Percentiles rank a stretch among this genome's conserved stretches.
Evolutionary conservation across 2,329 filamentous ascomycete genomes (phyloP).

Genomic region (Rutstroemia sp.): DNA sequence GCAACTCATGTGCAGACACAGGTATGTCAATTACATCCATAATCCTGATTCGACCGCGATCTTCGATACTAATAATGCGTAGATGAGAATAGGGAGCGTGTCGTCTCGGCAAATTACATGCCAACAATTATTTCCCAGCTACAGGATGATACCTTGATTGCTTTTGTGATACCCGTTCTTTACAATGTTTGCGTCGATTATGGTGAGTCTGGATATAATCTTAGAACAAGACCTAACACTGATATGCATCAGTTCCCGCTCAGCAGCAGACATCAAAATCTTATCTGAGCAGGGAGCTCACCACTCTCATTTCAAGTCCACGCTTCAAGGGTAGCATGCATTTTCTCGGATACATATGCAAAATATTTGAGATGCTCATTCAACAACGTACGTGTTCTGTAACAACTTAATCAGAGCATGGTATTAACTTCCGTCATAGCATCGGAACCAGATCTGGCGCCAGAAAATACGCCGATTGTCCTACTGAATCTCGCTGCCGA

Average conservation of each 20-base stretch:
- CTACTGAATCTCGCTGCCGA: conserved; percentile 44
- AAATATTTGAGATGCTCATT: conserved; percentile 47
- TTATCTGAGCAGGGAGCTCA: conserved; percentile 41
- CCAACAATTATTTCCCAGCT: conserved; percentile 42
- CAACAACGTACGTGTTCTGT: conserved; percentile 36
- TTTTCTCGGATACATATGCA: conserved; percentile 47
- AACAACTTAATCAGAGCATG: neutral
- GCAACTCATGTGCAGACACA: conserved; percentile 57
- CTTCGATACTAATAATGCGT: conserved; percentile 2
- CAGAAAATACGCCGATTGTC: conserved; percentile 40
- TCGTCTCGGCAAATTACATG: conserved; percentile 44
- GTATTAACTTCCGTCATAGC: conserved; percentile 15
- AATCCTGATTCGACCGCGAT: neutral
- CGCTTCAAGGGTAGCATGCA: conserved; percentile 35
- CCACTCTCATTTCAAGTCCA: conserved; percentile 42
- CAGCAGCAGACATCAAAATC: conserved; percentile 48
- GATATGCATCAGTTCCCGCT: conserved; percentile 37
- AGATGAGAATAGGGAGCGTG: conserved; percentile 53
- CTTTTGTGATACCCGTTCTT: conserved; percentile 52
- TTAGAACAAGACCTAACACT: conserved; percentile 13
- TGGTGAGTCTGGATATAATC: conserved; percentile 35
- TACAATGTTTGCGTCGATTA: conserved; percentile 59
- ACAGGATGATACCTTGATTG: conserved; percentile 37
- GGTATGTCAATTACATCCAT: conserved; percentile 30
- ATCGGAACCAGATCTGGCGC: conserved; percentile 23